Conservation (phyloP, 176 grass and related monocot genomes). For the Aegilops tauschii region DNA sequence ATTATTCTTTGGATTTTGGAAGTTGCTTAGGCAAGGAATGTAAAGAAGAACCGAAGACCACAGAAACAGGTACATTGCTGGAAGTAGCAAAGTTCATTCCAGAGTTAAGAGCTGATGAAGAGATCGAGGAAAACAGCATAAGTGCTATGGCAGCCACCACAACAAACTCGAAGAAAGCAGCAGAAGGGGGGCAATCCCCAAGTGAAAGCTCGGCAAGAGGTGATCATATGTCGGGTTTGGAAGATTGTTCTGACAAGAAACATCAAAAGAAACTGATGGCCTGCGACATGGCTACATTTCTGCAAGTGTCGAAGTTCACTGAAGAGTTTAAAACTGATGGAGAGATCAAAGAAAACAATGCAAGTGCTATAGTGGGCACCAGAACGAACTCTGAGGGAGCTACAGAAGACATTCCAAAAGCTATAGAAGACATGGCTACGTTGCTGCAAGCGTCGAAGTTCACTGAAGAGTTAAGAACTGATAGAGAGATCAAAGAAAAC, state of each 20-base stretch:
- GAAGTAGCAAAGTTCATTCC: background rate
- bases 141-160: background rate
- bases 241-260: constrained; percentile 1
- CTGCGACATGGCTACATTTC: background rate
- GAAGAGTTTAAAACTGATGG: constrained; percentile 15
- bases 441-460: too few relatives aligned
- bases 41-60: background rate
- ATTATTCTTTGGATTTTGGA: background rate
- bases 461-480: background rate
- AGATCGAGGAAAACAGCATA: background rate
- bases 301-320: background rate
- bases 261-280: background rate
- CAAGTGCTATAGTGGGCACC: too few relatives aligned
- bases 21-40: background rate
- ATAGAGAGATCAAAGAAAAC: background rate
- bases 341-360: background rate
- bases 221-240: background rate
- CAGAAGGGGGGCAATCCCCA: background rate
- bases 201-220: background rate
- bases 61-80: background rate
- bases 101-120: background rate
- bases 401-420: background rate
- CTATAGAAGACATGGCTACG: background rate
- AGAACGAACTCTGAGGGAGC: too few relatives aligned
- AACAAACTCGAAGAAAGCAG: background rate